phyloP scores from a whole-genome alignment of 352 stramenopile species.

The Phytophthora podocarpi region DNA sequence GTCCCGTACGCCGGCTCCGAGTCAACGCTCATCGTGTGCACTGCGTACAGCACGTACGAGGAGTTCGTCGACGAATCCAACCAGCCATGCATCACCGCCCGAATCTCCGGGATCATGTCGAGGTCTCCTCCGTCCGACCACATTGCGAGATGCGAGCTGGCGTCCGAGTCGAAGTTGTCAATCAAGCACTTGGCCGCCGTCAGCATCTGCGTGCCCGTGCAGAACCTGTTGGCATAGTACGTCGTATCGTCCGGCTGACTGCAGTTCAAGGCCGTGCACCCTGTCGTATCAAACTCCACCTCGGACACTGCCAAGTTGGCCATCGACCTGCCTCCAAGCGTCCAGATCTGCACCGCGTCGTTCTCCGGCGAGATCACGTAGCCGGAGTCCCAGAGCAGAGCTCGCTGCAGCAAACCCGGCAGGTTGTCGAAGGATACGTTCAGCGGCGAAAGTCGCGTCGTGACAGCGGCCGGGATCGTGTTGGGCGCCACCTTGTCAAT shows the following conservation, averaged over 20 bases:
- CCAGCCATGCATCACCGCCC: slow-evolving; percentile 33
- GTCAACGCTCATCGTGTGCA: slow-evolving; percentile 33
- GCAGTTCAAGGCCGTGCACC: slow-evolving; percentile 40
- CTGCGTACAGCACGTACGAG: slow-evolving; percentile 33
- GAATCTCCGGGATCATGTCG: slow-evolving; percentile 30
- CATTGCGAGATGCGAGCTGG: slow-evolving; percentile 31
- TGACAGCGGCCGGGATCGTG: slow-evolving; percentile 22
- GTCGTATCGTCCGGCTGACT: slow-evolving; percentile 24
- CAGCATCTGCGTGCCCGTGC: slow-evolving; percentile 38
- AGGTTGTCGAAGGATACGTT: slow-evolving; percentile 30
- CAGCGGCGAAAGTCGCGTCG: slow-evolving; percentile 12
- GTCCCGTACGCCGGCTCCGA: slow-evolving; percentile 33
- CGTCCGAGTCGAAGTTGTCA: slow-evolving; percentile 33
- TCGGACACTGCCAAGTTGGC: slow-evolving; percentile 35
- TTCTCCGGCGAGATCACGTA: slow-evolving; percentile 36
- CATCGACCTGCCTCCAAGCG: slow-evolving; percentile 33
- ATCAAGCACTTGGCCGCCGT: slow-evolving; percentile 35
- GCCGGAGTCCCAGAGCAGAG: slow-evolving; percentile 44
- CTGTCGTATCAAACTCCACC: slow-evolving; percentile 34
- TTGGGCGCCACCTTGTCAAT: slow-evolving; percentile 17
- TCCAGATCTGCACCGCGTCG: slow-evolving; percentile 38
- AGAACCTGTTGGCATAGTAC: slow-evolving; percentile 26
- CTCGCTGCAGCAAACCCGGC: slow-evolving; percentile 37
- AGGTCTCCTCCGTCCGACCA: slow-evolving; percentile 40
- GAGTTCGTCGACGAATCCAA: slow-evolving; percentile 26